Percentiles rank a stretch among this genome's conserved stretches.
These are phyloP conservation scores for Dothideomycetes sp. DNA, from an alignment of 2,329 filamentous ascomycete genomes.

Conservation along the genomic window DNA sequence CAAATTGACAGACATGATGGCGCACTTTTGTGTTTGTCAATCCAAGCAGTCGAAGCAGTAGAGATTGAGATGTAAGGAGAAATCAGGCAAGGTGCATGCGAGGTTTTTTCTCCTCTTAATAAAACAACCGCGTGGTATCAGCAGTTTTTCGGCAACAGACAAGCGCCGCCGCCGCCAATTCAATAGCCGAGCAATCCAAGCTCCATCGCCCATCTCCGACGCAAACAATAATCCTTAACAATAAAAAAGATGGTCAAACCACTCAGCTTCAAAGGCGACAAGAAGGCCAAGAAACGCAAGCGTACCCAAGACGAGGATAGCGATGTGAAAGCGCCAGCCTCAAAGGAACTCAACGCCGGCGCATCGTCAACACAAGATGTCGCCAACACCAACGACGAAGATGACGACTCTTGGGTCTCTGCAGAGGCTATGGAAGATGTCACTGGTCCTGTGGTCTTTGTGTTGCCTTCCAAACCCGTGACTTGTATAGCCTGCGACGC, in stretches of 20 bases:
- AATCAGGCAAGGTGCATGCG: no score
- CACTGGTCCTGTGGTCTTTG: conserved; percentile 70
- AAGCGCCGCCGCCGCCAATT: neutral
- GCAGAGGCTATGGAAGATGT: conserved; percentile 68
- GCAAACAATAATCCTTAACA: conserved; percentile 18
- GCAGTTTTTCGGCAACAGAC: no score
- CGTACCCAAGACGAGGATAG: conserved; percentile 45
- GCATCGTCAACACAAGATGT: neutral
- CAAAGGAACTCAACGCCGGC: conserved; percentile 5
- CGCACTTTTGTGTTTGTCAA: neutral
- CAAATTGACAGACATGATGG: conserved; percentile 15
- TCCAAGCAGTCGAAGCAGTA: no score
- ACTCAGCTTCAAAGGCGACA: conserved; percentile 93
- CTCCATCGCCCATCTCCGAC: conserved; percentile 6
- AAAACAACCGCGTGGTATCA: no score
- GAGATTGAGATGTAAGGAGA: neutral
- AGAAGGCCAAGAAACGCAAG: conserved; percentile 88
- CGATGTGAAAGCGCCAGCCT: conserved; percentile 21
- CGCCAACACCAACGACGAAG: conserved; percentile 35
- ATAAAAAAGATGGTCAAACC: conserved; percentile 97
- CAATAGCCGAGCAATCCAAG: conserved; percentile 4
- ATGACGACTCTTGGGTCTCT: conserved; percentile 86
- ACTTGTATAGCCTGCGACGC: conserved; percentile 77
- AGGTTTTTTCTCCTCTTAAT: no score
- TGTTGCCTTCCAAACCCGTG: conserved; percentile 64